Evolutionary conservation across 305 asterid species (phyloP), one percentile per base, ranked within the genome.

Genomic region (Solanum hybrid): DNA sequence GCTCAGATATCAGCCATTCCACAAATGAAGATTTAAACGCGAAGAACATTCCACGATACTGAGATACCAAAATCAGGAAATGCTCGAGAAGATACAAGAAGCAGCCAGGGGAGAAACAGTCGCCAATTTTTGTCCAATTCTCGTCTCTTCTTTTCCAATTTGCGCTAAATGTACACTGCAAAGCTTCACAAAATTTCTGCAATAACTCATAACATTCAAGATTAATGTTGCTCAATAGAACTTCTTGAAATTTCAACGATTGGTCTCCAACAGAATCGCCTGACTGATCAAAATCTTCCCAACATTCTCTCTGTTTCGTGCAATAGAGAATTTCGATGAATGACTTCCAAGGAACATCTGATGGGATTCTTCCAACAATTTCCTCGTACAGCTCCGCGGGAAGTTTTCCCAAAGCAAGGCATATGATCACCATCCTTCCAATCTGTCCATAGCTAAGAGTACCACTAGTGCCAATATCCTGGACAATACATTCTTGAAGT

Each of bases 11-110:
- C 27, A 95, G 78, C 92, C 94, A 92, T 76, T 96, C 98, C 4
- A 92, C 56, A 22, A 95, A 92, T 3, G 96, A 88, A 42, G 96
- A 93, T 85, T 93, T 96, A 15, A 91, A 38, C 0, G 94, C 38
- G 93, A 89, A 94, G 85, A 92, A 92, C 89, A 38, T 84, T 17
- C 91, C 93, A 4, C 10, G 31, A 15, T 89, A 78, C 78, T 90
- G 92, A 85, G 95, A 93, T 82, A 90, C 91, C 90, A 94, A 37
- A 60, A 94, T 88, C 90, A 94, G 36, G 10, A 95, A 92, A 0
- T 24, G 45, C 87, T 95, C 98, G 37, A 95, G 19, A 6, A 96
- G 94, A 90, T 95, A 93, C 78, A 94, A 87, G 91, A 96, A 94
- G 86, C 94, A 93, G 17, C 73, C 66, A 0, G 97, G 98, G 71